Percentiles rank a stretch among this genome's conserved stretches.
These are phyloP conservation scores for Elaeagnus macrophylla DNA, from an alignment of 306 rosid genomes.

Conservation along the genomic window DNA sequence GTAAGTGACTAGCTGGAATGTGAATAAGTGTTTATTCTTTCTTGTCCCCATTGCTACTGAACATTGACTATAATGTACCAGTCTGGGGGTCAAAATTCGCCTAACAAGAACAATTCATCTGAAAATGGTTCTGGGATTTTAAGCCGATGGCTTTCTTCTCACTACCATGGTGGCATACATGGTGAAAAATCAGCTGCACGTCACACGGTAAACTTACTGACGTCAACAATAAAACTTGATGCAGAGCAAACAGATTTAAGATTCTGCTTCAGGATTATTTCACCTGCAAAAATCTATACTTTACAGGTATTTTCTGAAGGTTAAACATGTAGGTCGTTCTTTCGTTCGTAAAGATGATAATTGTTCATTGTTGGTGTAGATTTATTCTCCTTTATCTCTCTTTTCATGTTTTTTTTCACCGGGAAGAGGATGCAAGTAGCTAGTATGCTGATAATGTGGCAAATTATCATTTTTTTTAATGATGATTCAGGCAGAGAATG, in stretches of 20 bases:
- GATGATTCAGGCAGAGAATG: conserved; percentile 67
- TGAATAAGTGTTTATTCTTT: conserved; percentile 11
- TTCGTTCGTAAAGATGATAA: background rate
- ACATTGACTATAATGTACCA: conserved; percentile 25
- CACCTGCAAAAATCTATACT: conserved; percentile 64
- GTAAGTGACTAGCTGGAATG: conserved; percentile 46
- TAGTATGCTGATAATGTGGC: background rate
- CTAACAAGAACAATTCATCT: conserved; percentile 33
- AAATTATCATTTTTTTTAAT: background rate
- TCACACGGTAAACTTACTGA: conserved; percentile 68
- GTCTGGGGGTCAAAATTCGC: conserved; percentile 46
- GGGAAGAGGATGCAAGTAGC: background rate
- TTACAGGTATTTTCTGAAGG: conserved; percentile 47
- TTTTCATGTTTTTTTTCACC: no score
- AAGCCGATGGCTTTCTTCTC: conserved; percentile 75
- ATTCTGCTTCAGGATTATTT: conserved; percentile 80
- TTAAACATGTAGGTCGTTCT: conserved; percentile 1
- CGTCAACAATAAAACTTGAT: conserved; percentile 69
- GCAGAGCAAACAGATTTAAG: conserved; percentile 80
- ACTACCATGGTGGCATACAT: conserved; percentile 65
- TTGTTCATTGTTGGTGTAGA: background rate
- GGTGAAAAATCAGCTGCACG: conserved; percentile 66
- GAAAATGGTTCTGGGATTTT: conserved; percentile 62
- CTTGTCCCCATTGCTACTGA: conserved; percentile 11
- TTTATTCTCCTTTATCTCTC: no score